Percentiles rank a stretch among this genome's conserved stretches.
Evolutionary conservation across 768 basidiomycete genomes (phyloP).

Genomic region (Termitomyces sp.): DNA sequence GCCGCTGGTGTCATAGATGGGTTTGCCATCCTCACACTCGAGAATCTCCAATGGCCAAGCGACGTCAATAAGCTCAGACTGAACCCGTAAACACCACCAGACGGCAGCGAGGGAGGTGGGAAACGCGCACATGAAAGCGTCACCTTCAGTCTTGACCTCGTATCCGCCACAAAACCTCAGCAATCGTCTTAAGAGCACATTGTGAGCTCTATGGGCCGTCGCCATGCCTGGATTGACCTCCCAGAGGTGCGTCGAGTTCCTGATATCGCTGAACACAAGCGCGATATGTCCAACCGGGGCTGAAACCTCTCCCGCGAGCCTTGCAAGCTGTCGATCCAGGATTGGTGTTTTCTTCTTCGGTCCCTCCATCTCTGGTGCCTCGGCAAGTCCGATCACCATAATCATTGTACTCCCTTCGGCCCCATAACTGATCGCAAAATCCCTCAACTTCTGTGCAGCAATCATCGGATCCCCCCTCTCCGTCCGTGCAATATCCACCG

Average conservation of each 20-base stretch:
- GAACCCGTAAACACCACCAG: conserved; percentile 87
- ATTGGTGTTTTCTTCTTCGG: conserved; percentile 46
- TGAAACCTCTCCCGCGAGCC: conserved; percentile 73
- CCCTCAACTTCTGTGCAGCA: conserved; percentile 94
- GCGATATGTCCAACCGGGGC: conserved; percentile 86
- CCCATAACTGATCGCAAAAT: conserved; percentile 96
- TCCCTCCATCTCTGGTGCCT: conserved; percentile 52
- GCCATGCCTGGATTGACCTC: conserved; percentile 95
- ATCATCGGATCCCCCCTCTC: conserved; percentile 60
- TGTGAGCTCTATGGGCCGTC: conserved; percentile 88
- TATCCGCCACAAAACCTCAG: conserved; percentile 92
- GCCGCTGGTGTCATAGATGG: conserved; percentile 62
- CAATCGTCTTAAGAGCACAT: conserved; percentile 77
- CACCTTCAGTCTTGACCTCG: conserved; percentile 99
- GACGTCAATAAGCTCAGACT: conserved; percentile 73
- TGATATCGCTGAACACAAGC: conserved; percentile 96
- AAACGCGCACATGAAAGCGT: conserved; percentile 99
- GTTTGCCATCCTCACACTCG: conserved; percentile 87
- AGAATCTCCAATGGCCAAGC: conserved; percentile 93
- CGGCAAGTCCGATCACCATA: conserved; percentile 88
- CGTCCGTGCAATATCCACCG: conserved; percentile 89
- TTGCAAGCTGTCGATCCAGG: conserved; percentile 53
- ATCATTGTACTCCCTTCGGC: conserved; percentile 94
- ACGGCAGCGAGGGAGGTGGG: conserved; percentile 81
- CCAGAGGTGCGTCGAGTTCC: conserved; percentile 96